phyloP scores from a whole-genome alignment of 139 green algal genomes.

The Pedinophyceae sp. region DNA sequence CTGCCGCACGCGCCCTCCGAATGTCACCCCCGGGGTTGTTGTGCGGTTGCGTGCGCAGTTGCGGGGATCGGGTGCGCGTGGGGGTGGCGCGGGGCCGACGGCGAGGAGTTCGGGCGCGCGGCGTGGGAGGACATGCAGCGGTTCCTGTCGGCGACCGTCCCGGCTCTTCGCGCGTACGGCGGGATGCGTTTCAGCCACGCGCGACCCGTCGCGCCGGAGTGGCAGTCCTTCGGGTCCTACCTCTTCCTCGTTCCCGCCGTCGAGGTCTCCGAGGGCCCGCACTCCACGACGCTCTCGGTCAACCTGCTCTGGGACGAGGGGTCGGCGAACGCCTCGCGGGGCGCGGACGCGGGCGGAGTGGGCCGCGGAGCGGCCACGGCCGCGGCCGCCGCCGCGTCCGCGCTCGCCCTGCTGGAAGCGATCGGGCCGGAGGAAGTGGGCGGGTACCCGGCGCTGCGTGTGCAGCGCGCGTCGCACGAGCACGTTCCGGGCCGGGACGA shows the following conservation, averaged over 20 bases:
- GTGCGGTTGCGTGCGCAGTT: too few species aligned
- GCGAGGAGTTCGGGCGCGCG: not conserved
- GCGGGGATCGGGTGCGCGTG: not conserved
- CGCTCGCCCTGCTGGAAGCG: conserved; percentile 14
- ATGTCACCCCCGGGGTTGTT: too few species aligned
- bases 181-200: conserved; percentile 40
- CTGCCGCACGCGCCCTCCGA: too few species aligned
- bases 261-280: conserved; percentile 38
- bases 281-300: conserved; percentile 29
- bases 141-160: conserved; percentile 37
- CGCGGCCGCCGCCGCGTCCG: conserved; percentile 12
- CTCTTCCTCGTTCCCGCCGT: conserved; percentile 58
- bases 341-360: not conserved
- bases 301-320: conserved; percentile 54
- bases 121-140: conserved; percentile 35
- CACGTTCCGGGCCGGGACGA: conserved; percentile 2
- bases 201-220: conserved; percentile 20
- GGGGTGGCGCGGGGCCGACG: not conserved
- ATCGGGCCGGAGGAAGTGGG: conserved; percentile 12
- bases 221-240: conserved; percentile 54
- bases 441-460: conserved; percentile 1
- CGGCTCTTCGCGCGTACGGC: conserved; percentile 53
- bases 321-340: not conserved
- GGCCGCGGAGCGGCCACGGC: conserved; percentile 6
- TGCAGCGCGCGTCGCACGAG: conserved; percentile 24